These are phyloP conservation scores for Aspergillus taichungensis DNA, from an alignment of 495 filamentous ascomycete genomes.

Conservation along the genomic window DNA sequence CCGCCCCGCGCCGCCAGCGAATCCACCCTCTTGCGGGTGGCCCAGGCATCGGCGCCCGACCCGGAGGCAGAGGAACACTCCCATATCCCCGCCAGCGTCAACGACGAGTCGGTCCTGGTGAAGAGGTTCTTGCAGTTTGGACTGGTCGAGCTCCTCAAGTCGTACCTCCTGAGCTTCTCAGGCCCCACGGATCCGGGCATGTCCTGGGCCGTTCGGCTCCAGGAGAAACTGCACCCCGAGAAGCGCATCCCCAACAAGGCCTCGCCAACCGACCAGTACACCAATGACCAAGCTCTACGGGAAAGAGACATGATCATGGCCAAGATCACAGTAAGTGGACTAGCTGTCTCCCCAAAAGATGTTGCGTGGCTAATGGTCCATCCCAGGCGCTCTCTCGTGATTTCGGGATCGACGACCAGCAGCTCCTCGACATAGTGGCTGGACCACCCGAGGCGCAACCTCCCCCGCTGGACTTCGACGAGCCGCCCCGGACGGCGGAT, in stretches of 20 bases:
- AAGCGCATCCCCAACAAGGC: constrained; percentile 31
- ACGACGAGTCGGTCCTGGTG: constrained; percentile 52
- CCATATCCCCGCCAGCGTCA: constrained; percentile 34
- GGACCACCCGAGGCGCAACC: constrained; percentile 21
- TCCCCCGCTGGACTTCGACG: constrained; percentile 32
- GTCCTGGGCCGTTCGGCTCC: constrained; percentile 65
- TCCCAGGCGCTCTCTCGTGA: constrained; percentile 62
- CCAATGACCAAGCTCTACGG: constrained; percentile 51
- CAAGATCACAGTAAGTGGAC: constrained; percentile 59
- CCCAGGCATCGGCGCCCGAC: constrained; percentile 58
- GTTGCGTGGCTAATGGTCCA: constrained; percentile 4
- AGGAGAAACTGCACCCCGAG: constrained; percentile 58
- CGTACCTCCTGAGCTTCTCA: constrained; percentile 53
- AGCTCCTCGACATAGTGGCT: constrained; percentile 41
- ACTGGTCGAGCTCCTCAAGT: constrained; percentile 73
- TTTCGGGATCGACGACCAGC: constrained; percentile 46
- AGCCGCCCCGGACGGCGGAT: constrained; percentile 40
- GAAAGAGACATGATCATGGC: constrained; percentile 64
- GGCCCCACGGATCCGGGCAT: constrained; percentile 56
- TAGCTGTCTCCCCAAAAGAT: neutral
- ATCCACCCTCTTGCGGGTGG: constrained; percentile 23
- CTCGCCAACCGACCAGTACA: constrained; percentile 54
- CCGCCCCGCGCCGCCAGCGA: constrained; percentile 60
- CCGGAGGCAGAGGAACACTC: constrained; percentile 61
- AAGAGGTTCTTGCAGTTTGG: constrained; percentile 74